Conservation (phyloP, 805 yeast species). For the Spathaspora gorwiae region DNA sequence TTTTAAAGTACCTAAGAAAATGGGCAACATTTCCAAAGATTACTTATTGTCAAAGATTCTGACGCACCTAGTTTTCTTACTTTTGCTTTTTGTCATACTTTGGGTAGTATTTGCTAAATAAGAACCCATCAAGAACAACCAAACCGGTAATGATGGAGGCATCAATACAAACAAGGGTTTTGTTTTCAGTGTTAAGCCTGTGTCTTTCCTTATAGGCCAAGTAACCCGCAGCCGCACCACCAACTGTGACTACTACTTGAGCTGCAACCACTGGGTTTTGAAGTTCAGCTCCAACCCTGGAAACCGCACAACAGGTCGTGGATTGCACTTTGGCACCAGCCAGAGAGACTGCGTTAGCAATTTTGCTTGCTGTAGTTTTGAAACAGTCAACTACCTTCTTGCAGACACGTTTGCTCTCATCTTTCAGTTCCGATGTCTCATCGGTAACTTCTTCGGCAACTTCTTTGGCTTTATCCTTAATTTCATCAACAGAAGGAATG, state of each 20-base stretch:
- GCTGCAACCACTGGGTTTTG: slow-evolving; percentile 60
- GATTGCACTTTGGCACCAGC: slow-evolving; percentile 9
- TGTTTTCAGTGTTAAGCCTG: slow-evolving; percentile 42
- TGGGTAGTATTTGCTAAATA: slow-evolving; percentile 52
- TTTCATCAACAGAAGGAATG: slow-evolving; percentile 12
- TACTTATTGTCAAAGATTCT: too few relatives aligned
- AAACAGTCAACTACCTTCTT: neutral
- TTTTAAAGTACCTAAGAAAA: too few relatives aligned
- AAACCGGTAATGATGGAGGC: slow-evolving; percentile 52
- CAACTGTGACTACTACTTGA: slow-evolving; percentile 47
- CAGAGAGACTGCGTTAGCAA: neutral
- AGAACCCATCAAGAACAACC: slow-evolving; percentile 49
- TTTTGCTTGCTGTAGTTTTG: neutral
- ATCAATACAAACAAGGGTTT: slow-evolving; percentile 43
- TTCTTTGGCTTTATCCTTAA: slow-evolving; percentile 14
- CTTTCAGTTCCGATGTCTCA: slow-evolving; percentile 8
- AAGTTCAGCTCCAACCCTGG: slow-evolving; percentile 35
- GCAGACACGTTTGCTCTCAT: neutral
- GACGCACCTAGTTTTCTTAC: neutral
- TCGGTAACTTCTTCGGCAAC: slow-evolving; percentile 9
- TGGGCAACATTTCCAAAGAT: too few relatives aligned
- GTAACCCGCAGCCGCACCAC: slow-evolving; percentile 46
- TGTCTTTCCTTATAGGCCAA: slow-evolving; percentile 49
- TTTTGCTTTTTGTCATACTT: slow-evolving; percentile 41
- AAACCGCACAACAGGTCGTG: slow-evolving; percentile 11